Percentiles rank a stretch among this genome's conserved stretches.
phyloP scores from a whole-genome alignment of 2,329 filamentous ascomycete genomes.

The Ampelomyces quisqualis region DNA sequence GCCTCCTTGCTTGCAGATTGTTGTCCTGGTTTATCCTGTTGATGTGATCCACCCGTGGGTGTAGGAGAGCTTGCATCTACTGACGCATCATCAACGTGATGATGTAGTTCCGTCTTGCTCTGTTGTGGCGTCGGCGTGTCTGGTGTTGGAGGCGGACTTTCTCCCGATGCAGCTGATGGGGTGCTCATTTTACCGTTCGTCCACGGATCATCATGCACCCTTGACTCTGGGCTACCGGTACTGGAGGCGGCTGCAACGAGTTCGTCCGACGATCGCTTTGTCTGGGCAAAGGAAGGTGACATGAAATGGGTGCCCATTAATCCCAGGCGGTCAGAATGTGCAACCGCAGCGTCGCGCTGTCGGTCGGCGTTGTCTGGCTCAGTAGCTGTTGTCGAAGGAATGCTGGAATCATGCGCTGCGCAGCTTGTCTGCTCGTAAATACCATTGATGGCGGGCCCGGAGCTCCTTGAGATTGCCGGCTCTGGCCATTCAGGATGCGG shows the following conservation, averaged over 20 bases:
- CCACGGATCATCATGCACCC: conserved; percentile 11
- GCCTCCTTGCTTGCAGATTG: no score
- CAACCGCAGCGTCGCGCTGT: conserved; percentile 13
- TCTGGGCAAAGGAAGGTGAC: conserved; percentile 35
- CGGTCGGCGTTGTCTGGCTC: conserved; percentile 17
- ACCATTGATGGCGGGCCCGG: conserved; percentile 11
- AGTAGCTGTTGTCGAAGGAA: conserved; percentile 31
- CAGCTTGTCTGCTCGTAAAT: no score
- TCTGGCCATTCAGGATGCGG: conserved; percentile 32
- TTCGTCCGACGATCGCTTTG: conserved; percentile 38
- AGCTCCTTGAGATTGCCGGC: conserved; percentile 18
- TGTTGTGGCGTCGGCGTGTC: conserved; percentile 28
- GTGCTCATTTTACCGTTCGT: conserved; percentile 16
- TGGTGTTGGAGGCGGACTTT: conserved; percentile 15
- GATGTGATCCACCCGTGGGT: no score
- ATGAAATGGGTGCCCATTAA: conserved; percentile 17
- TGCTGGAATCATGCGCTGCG: conserved; percentile 34
- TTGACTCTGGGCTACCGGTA: conserved; percentile 28
- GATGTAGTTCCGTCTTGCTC: conserved; percentile 14
- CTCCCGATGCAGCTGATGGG: conserved; percentile 12
- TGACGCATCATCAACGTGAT: no score
- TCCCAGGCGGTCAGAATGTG: conserved; percentile 29
- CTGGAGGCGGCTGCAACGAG: conserved; percentile 31
- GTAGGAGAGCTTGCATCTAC: no score
- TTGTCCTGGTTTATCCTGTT: no score